A percentile compares a stretch with the other conserved stretches of the same genome.
Conservation (phyloP, 1,139 yeast genomes). For the Yamadazyma friedrichii region DNA sequence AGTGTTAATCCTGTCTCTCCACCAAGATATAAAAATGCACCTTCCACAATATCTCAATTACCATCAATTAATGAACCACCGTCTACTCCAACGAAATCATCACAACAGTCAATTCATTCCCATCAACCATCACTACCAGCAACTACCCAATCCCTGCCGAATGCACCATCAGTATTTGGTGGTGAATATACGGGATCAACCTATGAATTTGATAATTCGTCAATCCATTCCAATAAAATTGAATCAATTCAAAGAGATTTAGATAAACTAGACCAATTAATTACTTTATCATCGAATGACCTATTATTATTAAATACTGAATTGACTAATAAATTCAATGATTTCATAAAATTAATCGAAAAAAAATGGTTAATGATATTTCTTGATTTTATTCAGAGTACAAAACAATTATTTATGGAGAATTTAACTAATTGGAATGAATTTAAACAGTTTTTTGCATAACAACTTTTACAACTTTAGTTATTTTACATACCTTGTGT, state of each 20-base stretch:
- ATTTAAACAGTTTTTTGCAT: slow-evolving; percentile 21
- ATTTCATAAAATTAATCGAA: slow-evolving; percentile 35
- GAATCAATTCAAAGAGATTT: slow-evolving; percentile 42
- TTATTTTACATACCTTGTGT: not conserved
- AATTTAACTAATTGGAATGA: slow-evolving; percentile 40
- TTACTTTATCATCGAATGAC: slow-evolving; percentile 37
- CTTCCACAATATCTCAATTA: not conserved
- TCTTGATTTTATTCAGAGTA: slow-evolving; percentile 36
- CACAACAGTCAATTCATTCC: not conserved
- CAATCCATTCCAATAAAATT: slow-evolving; percentile 18
- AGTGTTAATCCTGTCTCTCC: not conserved
- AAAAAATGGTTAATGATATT: slow-evolving; percentile 41
- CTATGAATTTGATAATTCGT: not conserved
- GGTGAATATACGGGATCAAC: too few relatives aligned
- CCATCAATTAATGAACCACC: too few relatives aligned
- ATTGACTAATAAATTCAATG: slow-evolving; percentile 29
- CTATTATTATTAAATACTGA: slow-evolving; percentile 34
- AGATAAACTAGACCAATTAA: slow-evolving; percentile 41
- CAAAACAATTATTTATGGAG: slow-evolving; percentile 38
- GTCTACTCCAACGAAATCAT: not conserved
- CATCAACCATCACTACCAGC: not conserved
- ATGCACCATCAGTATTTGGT: too few relatives aligned
- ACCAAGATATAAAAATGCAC: not conserved
- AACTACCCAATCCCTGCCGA: not conserved
- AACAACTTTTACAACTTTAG: not conserved